A percentile compares a stretch with the other conserved stretches of the same genome.
phyloP scores from a whole-genome alignment of 495 filamentous ascomycete species.

The Cercophora scortea region DNA sequence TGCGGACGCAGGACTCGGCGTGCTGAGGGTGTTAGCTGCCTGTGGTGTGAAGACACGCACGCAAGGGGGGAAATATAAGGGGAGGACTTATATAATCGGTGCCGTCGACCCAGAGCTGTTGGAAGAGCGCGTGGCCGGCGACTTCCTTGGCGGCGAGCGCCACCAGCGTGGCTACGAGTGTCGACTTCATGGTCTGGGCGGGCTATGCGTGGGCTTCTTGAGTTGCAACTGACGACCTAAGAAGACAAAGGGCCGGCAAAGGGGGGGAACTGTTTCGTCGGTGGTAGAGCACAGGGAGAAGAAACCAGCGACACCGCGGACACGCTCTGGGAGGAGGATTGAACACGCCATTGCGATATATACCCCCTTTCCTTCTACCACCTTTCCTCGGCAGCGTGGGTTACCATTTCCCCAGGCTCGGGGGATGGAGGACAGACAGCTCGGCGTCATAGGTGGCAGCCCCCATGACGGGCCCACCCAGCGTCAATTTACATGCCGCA shows the following conservation, averaged over 20 bases:
- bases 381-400: neutral
- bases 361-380: neutral
- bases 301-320: neutral
- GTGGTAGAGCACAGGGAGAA: neutral
- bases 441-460: neutral
- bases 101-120: slow-evolving; percentile 44
- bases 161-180: slow-evolving; percentile 15
- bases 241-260: neutral
- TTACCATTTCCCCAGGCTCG: neutral
- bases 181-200: slow-evolving; percentile 31
- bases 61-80: neutral
- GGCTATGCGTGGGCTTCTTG: neutral
- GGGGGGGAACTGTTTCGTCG: neutral
- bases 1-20: slow-evolving; percentile 30
- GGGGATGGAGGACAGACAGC: neutral
- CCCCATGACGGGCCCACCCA: neutral
- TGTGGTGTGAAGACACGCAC: neutral
- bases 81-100: slow-evolving; percentile 38
- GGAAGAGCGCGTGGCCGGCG: slow-evolving; percentile 41
- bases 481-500: neutral
- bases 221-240: neutral
- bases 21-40: slow-evolving; percentile 15
- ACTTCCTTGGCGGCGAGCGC: slow-evolving; percentile 27
- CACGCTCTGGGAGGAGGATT: neutral
- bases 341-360: neutral